These are phyloP conservation scores for Aethionema arabicum DNA, from an alignment of 345 rosid species.

Conservation along the genomic window DNA sequence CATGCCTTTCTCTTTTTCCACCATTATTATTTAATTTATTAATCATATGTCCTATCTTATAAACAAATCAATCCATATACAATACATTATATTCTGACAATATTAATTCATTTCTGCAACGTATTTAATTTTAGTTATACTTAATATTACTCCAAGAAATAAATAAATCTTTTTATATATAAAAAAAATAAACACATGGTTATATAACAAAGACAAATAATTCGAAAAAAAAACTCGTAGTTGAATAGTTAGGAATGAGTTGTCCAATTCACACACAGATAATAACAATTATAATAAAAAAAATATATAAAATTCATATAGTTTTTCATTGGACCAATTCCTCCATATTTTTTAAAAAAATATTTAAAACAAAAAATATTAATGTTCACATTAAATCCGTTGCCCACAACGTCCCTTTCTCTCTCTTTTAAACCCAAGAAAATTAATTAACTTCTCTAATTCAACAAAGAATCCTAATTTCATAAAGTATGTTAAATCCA, in stretches of 20 bases:
- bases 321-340: conserved; percentile 22
- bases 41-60: not conserved
- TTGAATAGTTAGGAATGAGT: conserved; percentile 16
- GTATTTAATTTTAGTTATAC: no score
- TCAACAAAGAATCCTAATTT: conserved; percentile 32
- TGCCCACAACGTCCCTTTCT: conserved; percentile 20
- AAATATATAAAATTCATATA: no score
- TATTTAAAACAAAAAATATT: not conserved
- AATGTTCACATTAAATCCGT: conserved; percentile 19
- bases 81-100: not conserved
- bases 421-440: conserved; percentile 28
- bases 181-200: not conserved
- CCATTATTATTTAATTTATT: not conserved
- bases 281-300: not conserved
- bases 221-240: conserved; percentile 1
- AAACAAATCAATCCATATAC: not conserved
- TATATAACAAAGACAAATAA: conserved; percentile 5
- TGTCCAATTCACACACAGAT: not conserved
- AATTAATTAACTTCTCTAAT: conserved; percentile 21
- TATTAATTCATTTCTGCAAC: no score
- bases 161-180: not conserved
- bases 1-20: conserved; percentile 18
- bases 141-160: not conserved
- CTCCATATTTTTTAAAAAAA: conserved; percentile 1
- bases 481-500: conserved; percentile 45